phyloP scores from a whole-genome alignment of 2,329 filamentous ascomycete genomes.

The Geoglossum cookeanum region DNA sequence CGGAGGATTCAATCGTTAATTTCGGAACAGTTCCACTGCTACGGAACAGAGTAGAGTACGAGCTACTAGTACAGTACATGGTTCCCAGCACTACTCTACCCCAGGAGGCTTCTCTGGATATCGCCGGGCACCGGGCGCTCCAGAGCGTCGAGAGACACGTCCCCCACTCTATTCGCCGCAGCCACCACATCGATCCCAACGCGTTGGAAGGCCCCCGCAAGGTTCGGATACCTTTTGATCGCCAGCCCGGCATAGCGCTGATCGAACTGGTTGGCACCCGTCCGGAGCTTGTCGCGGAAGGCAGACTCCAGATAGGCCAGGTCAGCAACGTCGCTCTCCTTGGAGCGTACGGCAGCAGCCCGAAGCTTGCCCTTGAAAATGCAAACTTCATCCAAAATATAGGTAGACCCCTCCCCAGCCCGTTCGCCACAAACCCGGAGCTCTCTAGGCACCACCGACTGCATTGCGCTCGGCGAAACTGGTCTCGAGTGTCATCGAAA shows the following conservation, averaged over 20 bases:
- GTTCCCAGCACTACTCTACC: too few relatives aligned
- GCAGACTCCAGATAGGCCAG: conserved; percentile 8
- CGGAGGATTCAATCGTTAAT: too few relatives aligned
- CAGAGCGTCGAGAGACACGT: background rate
- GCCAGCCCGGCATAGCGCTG: conserved; percentile 10
- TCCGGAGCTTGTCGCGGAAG: conserved; percentile 4
- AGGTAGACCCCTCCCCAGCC: conserved; percentile 7
- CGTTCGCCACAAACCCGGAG: conserved; percentile 6
- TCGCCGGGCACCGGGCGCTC: background rate
- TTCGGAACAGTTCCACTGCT: too few relatives aligned
- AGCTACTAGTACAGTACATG: too few relatives aligned
- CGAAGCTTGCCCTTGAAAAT: conserved; percentile 14
- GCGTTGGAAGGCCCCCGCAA: conserved; percentile 7
- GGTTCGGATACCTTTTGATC: conserved; percentile 10
- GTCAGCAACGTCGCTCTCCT: conserved; percentile 12
- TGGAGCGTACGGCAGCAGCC: conserved; percentile 10
- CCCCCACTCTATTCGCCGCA: too few relatives aligned
- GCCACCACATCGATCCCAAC: conserved; percentile 5
- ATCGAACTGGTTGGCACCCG: conserved; percentile 6
- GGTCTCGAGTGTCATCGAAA: background rate
- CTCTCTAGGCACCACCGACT: background rate
- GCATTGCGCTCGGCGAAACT: background rate
- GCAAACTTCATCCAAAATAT: conserved; percentile 12
- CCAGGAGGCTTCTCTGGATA: background rate
- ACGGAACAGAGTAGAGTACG: too few relatives aligned